Evolutionary conservation across 1,139 yeast genomes (phyloP), one percentile per base, ranked within the genome.

Genomic region (Magnusiomyces suaveolens): DNA sequence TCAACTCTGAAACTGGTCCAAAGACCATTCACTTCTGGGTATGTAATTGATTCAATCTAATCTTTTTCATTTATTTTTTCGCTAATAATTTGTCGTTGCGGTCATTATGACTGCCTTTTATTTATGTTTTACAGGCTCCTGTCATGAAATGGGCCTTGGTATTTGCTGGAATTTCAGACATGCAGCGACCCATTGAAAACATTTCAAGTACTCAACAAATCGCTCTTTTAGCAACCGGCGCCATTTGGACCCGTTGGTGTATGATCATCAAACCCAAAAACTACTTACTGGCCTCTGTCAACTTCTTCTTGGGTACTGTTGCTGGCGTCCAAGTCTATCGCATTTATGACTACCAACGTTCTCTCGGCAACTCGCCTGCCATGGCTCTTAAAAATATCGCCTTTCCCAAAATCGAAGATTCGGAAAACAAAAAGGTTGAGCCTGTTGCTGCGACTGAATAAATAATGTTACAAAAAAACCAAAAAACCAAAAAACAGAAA

Each of bases 161-260:
- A 36, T 65, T 88, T 63, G 97, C 97, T 18, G 97, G 98, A 54
- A 76, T 87, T 57, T 84, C 78, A 66, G 98, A 92, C 70, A 75
- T 85, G 59, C 79, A 80, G 62, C 83, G 97, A 72, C 97, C 97
- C 2, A 96, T 88, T 46, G 97, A 90, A 66, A 84, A 84, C 64
- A 75, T 92, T 55, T 83, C 92, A 52, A 96, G 97, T 56, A 84
- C 96, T 32, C 98, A 92, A 71, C 96, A 87, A 69, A 69, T 85
- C 59, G 96, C 98, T 0, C 76, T 92, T 57, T 78, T 87, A 64
- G 92, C 92, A 51, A 92, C 98, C 1, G 98, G 97, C 56, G 82
- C 81, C 54, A 89, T 92, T 64, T 92, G 98, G 98, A 92, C 98
- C 49, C 82, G 98, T 69, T 92, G 98, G 98, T 90, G 97, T 36